Conservation (phyloP, 306 rosid species). For the Pyrus communis region DNA sequence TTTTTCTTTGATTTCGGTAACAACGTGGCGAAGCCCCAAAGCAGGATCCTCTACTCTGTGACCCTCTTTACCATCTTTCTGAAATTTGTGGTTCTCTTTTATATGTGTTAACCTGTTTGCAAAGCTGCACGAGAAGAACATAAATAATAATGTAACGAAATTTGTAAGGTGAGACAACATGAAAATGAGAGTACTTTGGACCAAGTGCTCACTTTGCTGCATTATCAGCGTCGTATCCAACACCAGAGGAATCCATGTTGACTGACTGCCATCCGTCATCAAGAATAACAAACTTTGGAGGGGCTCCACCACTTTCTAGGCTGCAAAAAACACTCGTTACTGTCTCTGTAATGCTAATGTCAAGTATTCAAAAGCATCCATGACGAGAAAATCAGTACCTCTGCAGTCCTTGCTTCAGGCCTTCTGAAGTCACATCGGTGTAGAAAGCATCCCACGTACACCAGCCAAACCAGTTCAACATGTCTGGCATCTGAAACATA, state of each 20-base stretch:
- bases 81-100: constrained; percentile 81
- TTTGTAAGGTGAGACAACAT: not conserved
- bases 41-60: constrained; percentile 54
- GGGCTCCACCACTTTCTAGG: constrained; percentile 66
- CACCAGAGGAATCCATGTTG: constrained; percentile 39
- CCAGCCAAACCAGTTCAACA: constrained; percentile 97
- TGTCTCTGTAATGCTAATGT: not conserved
- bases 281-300: constrained; percentile 73
- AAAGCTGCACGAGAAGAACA: constrained; percentile 41
- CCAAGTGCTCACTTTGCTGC: constrained; percentile 54
- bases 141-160: not conserved
- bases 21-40: constrained; percentile 58
- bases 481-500: constrained; percentile 75
- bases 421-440: constrained; percentile 68
- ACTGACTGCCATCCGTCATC: constrained; percentile 94
- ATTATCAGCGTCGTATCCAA: constrained; percentile 41
- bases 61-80: constrained; percentile 77
- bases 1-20: constrained; percentile 44
- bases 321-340: constrained; percentile 25
- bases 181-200: not conserved
- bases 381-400: constrained; percentile 36
- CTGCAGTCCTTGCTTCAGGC: constrained; percentile 66
- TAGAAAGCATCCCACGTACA: constrained; percentile 99
- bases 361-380: not conserved
- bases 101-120: constrained; percentile 68